Base-by-base conservation (phyloP, 2,329 filamentous ascomycete genomes). In the Beauveria sp. region DNA sequence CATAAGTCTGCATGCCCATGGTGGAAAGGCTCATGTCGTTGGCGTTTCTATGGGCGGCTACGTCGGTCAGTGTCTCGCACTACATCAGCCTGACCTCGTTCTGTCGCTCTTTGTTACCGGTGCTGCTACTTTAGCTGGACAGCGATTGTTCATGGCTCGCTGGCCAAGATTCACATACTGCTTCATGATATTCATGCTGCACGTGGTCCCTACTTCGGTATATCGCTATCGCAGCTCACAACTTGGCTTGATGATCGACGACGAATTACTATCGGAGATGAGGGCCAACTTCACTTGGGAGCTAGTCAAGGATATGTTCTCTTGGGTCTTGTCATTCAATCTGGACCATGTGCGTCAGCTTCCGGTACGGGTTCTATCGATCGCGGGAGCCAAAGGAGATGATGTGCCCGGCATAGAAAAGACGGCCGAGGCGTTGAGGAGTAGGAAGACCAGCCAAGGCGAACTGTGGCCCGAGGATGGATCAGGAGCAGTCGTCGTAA, bases 41-140 rank as follows among this genome's bases (percentile, higher is more conserved):
- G 76, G 76, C 3, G 50, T 78, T 24, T 79, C 75, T 2, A 74
- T 75, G 59, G 76, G 75, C 12, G 75, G 74, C 1, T 78, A 71
- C 60, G 62, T 76, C 1, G 67, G 68, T 38, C 65, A 74, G 62
- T 68, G 70, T n/a, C 64, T 77, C 5, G 69, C 71, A 31, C 66
- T 66, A 42, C 66, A 69, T 20, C 67, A 75, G 57, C 74, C 75
- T 0, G 70, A 72, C 14, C 65, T 77, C 6, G 73, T 75, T 16
- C 58, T 65, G 28, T 72, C 71, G 53, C 69, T 72, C 20, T 75
- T 75, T 49, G 66, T 72, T 9, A 74, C 74, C 16, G 75, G 74
- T 2, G 69, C 71, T 3, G 64, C 69, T 52, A 72, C 74, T 6
- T 62, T 72, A 34, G 66, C 64, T 26, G 68, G 69, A 28, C 28